These are phyloP conservation scores for Heliosperma pusillum DNA, from an alignment of 148 eudicot species.

Conservation along the genomic window DNA sequence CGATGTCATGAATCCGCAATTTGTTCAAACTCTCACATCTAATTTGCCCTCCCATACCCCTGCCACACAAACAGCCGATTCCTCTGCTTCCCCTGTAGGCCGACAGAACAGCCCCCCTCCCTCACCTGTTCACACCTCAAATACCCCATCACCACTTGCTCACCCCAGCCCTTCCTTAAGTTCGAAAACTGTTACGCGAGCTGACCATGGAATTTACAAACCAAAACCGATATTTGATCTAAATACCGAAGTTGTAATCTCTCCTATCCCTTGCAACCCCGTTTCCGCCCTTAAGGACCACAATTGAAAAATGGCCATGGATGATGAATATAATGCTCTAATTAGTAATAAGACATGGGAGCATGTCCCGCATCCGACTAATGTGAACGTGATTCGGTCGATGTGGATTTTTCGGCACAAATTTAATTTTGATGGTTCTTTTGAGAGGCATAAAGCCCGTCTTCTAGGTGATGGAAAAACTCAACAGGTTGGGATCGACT, in stretches of 20 bases:
- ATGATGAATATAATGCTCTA: neutral
- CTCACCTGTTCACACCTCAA: no score
- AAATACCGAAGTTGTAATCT: no score
- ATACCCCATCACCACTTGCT: neutral
- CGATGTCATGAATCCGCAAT: neutral
- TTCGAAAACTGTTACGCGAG: neutral
- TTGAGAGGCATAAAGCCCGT: slow-evolving; percentile 5
- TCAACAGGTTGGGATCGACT: neutral
- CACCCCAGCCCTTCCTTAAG: no score
- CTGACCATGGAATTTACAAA: neutral
- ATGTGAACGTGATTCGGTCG: neutral
- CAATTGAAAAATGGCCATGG: neutral
- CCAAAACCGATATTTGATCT: neutral
- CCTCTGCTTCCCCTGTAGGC: neutral
- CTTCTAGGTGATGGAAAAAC: neutral
- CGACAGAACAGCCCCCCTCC: no score
- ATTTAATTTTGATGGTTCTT: neutral
- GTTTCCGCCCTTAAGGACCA: neutral
- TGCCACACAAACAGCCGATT: neutral
- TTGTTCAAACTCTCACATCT: neutral
- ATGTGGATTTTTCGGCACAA: neutral
- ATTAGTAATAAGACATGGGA: neutral
- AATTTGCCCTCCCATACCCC: neutral
- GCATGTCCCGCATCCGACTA: neutral
- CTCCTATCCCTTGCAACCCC: neutral